phyloP scores from a whole-genome alignment of 2,329 filamentous ascomycete genomes.

The Phialophora chinensis region DNA sequence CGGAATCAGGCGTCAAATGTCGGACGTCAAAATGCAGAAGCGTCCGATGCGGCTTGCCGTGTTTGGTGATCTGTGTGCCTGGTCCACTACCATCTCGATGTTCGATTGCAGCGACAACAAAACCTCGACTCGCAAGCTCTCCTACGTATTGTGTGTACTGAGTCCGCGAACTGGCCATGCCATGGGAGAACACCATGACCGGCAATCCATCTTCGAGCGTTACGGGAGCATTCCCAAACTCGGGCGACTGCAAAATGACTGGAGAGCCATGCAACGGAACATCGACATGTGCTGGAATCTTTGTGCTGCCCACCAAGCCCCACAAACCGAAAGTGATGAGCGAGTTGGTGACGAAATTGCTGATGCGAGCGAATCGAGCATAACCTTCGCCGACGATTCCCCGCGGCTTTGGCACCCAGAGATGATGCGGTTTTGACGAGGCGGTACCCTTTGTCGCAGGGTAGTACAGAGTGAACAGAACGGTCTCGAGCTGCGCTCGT shows the following conservation, averaged over 20 bases:
- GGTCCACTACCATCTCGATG: constrained; percentile 40
- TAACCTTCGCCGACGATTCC: constrained; percentile 36
- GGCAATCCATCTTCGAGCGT: constrained; percentile 34
- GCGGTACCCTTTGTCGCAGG: constrained; percentile 30
- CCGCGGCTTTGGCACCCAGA: constrained; percentile 38
- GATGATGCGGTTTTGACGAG: constrained; percentile 35
- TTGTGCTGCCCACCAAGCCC: constrained; percentile 34
- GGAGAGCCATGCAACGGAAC: constrained; percentile 33
- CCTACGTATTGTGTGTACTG: constrained; percentile 39
- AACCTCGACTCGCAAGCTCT: constrained; percentile 37
- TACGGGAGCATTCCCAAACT: constrained; percentile 2
- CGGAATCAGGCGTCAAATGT: constrained; percentile 27
- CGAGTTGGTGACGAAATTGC: constrained; percentile 37
- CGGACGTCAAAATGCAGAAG: constrained; percentile 31
- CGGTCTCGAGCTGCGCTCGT: constrained; percentile 35
- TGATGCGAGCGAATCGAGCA: constrained; percentile 38
- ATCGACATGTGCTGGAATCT: constrained; percentile 40
- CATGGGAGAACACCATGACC: constrained; percentile 40
- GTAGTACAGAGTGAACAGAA: constrained; percentile 41
- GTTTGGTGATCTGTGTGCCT: constrained; percentile 35
- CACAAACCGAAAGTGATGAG: constrained; percentile 37
- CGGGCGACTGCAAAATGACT: constrained; percentile 20
- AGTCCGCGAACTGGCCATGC: constrained; percentile 39
- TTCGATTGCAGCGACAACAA: constrained; percentile 39
- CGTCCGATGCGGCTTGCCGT: constrained; percentile 12